Conservation (phyloP, 2,329 filamentous ascomycete species). For the Aaosphaeria arxii region DNA sequence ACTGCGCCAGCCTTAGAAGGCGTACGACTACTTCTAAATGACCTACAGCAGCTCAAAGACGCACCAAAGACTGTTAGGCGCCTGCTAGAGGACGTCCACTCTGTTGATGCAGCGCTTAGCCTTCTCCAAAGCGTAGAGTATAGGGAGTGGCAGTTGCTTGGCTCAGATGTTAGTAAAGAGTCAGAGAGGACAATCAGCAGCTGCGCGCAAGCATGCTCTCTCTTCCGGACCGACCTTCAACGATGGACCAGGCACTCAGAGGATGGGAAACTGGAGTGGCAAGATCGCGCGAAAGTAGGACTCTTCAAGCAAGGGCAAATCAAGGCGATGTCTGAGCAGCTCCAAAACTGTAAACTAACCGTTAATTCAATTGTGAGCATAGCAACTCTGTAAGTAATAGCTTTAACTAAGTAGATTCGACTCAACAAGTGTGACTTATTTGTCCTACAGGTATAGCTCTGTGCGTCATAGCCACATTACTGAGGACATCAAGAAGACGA, state of each 20-base stretch:
- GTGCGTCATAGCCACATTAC: neutral
- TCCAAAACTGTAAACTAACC: conserved; percentile 30
- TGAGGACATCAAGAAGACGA: neutral
- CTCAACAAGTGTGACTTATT: no score
- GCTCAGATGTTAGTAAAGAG: conserved; percentile 20
- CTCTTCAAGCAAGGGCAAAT: conserved; percentile 34
- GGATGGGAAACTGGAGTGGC: conserved; percentile 28
- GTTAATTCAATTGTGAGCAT: conserved; percentile 27
- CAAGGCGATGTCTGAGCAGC: conserved; percentile 34
- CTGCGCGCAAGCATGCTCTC: conserved; percentile 26
- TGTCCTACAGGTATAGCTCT: neutral
- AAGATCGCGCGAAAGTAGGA: conserved; percentile 32
- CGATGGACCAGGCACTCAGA: conserved; percentile 33
- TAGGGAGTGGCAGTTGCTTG: conserved; percentile 29
- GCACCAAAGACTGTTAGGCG: neutral
- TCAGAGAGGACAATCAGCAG: conserved; percentile 26
- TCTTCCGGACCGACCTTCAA: conserved; percentile 28
- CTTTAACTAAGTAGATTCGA: no score
- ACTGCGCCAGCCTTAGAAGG: conserved; percentile 24
- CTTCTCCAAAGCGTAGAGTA: neutral
- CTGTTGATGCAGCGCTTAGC: neutral
- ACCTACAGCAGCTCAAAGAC: neutral
- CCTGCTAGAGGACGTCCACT: neutral
- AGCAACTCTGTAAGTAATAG: conserved; percentile 30
- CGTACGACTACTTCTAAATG: conserved; percentile 4